Evolutionary conservation across 2,329 filamentous ascomycete species (phyloP), one percentile per base, ranked within the genome.

Genomic region (Aspergillus quadricinctus): DNA sequence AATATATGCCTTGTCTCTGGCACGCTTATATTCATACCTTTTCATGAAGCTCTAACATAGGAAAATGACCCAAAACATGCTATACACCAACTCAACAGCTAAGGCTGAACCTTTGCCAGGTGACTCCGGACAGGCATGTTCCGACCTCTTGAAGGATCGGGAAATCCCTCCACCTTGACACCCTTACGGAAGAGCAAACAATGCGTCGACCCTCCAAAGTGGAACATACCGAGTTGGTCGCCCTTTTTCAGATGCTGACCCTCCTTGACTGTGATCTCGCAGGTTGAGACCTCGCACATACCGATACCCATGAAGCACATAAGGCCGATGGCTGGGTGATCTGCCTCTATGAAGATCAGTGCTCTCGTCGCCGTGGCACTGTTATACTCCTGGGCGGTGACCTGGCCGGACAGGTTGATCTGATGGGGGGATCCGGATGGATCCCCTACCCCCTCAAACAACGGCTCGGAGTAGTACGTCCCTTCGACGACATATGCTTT

Each of bases 211-310:
- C 89, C 88, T n/a, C 88, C 88, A 68, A 87, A 91, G 67, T 92
- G 88, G 72, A 92, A 92, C 87, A 90, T 90, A 45, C 88, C 88
- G 41, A 86, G 77, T 74, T 90, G 76, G 4, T 90, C 82, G 1
- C 89, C 89, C 77, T 90, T 91, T 52, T 77, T 77, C 17, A 92
- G 67, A 52, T 80, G 78, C 67, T 90, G 80, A 0, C 87, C 88
- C 66, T 86, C 82, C 63, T 79, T 79, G 10, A 89, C 86, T 0
- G 83, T 88, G 50, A 89, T 85, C 52, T 90, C 87, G 65, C 88
- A 90, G 0, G 86, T 86, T 56, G 82, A 87, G 11, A 91, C 88
- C 72, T 92, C 88, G 45, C 85, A 86, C 88, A 92, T 91, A 1
- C 88, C 89, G 3, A 92, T 81, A 1, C 82, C 84, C 11, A 92